Evolutionary conservation across 2,329 filamentous ascomycete species (phyloP).

Genomic region (Alternaria consortialis): DNA sequence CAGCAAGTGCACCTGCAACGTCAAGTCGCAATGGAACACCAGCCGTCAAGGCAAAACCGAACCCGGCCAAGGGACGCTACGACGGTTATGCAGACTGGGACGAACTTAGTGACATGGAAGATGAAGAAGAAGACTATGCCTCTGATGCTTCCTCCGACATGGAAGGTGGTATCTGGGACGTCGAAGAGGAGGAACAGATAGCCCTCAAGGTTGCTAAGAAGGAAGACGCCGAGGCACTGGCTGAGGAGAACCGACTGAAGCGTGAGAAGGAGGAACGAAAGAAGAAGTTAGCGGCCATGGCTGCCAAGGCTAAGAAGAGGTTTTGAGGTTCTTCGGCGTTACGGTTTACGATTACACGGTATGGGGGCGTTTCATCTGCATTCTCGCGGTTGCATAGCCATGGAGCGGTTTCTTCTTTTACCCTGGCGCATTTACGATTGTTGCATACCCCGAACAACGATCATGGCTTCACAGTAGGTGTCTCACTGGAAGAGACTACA

Average conservation of each 20-base stretch:
- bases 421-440: slow-evolving; percentile 32
- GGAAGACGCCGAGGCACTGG: slow-evolving; percentile 73
- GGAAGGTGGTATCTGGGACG: slow-evolving; percentile 78
- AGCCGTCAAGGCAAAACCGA: slow-evolving; percentile 42
- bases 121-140: slow-evolving; percentile 71
- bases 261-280: slow-evolving; percentile 49
- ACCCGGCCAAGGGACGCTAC: slow-evolving; percentile 45
- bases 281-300: slow-evolving; percentile 43
- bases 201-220: slow-evolving; percentile 70
- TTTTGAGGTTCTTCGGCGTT: slow-evolving; percentile 40
- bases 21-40: slow-evolving; percentile 36
- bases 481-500: slow-evolving; percentile 20
- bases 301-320: slow-evolving; percentile 43
- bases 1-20: slow-evolving; percentile 31
- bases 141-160: slow-evolving; percentile 78
- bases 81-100: slow-evolving; percentile 52
- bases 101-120: slow-evolving; percentile 55
- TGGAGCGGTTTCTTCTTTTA: slow-evolving; percentile 37
- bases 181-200: slow-evolving; percentile 74
- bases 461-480: slow-evolving; percentile 29
- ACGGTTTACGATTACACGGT: slow-evolving; percentile 37
- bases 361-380: slow-evolving; percentile 36
- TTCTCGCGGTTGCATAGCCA: slow-evolving; percentile 44
- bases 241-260: slow-evolving; percentile 59
- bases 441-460: slow-evolving; percentile 27